phyloP scores from a whole-genome alignment of 148 eudicot genomes.

The Chenopodium formosanum region DNA sequence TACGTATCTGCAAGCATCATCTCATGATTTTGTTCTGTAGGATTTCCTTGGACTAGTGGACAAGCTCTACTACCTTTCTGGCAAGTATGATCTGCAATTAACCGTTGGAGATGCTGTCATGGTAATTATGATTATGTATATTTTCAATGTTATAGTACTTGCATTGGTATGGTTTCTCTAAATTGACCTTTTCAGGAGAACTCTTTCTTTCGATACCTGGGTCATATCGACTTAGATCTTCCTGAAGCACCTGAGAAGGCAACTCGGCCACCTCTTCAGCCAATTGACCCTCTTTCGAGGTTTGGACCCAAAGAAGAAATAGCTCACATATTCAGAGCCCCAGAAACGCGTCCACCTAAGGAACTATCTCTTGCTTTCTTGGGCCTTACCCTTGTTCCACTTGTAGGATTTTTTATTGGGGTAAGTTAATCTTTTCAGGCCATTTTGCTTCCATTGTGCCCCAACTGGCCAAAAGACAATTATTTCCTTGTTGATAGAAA shows the following conservation, averaged over 20 bases:
- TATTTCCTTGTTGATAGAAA: neutral
- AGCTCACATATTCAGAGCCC: slow-evolving; percentile 75
- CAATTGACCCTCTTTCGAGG: slow-evolving; percentile 73
- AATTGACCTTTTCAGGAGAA: slow-evolving; percentile 61
- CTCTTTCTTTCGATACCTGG: slow-evolving; percentile 70
- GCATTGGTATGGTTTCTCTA: slow-evolving; percentile 2
- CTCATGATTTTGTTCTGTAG: slow-evolving; percentile 43
- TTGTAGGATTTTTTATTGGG: slow-evolving; percentile 83
- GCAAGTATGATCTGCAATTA: slow-evolving; percentile 72
- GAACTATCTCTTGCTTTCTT: slow-evolving; percentile 73
- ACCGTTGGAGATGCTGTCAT: slow-evolving; percentile 86
- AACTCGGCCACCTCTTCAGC: slow-evolving; percentile 72
- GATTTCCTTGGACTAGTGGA: slow-evolving; percentile 96
- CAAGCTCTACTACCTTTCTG: slow-evolving; percentile 86
- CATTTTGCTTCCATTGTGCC: neutral
- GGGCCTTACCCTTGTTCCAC: slow-evolving; percentile 73
- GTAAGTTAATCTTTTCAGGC: slow-evolving; percentile 41
- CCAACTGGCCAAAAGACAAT: neutral
- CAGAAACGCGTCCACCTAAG: slow-evolving; percentile 80
- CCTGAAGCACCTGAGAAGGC: slow-evolving; percentile 93
- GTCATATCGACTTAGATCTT: slow-evolving; percentile 78
- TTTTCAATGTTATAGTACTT: neutral
- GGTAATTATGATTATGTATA: slow-evolving; percentile 44
- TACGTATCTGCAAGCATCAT: neutral
- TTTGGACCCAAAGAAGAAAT: slow-evolving; percentile 91